Evolutionary conservation across 192 early-diverging fungal genomes (phyloP).

Genomic region (Obelidium mucronatum): DNA sequence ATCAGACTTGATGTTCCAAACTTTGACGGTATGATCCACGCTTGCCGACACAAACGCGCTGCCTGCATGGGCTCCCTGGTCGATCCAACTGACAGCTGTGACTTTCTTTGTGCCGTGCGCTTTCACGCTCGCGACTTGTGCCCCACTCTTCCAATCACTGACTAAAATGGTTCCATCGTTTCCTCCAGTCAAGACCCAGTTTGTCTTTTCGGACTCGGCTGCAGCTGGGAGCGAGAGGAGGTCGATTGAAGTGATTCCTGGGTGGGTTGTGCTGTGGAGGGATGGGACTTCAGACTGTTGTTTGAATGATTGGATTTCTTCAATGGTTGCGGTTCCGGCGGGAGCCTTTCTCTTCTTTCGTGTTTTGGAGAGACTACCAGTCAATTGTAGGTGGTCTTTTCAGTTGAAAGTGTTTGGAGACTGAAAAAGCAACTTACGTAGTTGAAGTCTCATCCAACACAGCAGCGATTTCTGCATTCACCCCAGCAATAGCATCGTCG

Average conservation of each 20-base stretch:
- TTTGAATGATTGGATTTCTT: conserved; percentile 69
- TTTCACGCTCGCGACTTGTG: conserved; percentile 69
- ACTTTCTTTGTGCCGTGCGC: conserved; percentile 85
- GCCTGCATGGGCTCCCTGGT: conserved; percentile 53
- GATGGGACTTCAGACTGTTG: conserved; percentile 61
- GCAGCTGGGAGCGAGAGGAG: conserved; percentile 28
- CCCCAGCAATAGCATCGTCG: conserved; percentile 53
- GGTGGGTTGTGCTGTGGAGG: conserved; percentile 75
- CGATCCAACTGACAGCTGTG: conserved; percentile 72
- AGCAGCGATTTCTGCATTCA: conserved; percentile 43
- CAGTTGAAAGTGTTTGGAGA: not conserved
- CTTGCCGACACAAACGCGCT: conserved; percentile 74
- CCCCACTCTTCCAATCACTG: conserved; percentile 64
- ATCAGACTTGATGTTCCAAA: conserved; percentile 50
- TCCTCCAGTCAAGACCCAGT: conserved; percentile 79
- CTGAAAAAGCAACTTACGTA: conserved; percentile 18
- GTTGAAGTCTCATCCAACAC: conserved; percentile 45
- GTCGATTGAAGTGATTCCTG: conserved; percentile 62
- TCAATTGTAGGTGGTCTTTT: not conserved
- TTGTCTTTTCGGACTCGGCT: conserved; percentile 26
- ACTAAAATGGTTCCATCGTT: conserved; percentile 80
- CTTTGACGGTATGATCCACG: conserved; percentile 82
- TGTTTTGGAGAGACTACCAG: conserved; percentile 60
- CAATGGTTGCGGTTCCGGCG: conserved; percentile 62
- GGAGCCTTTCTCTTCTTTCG: conserved; percentile 89